phyloP scores from a whole-genome alignment of 805 yeast genomes.

The Candida arabinofermentans region DNA sequence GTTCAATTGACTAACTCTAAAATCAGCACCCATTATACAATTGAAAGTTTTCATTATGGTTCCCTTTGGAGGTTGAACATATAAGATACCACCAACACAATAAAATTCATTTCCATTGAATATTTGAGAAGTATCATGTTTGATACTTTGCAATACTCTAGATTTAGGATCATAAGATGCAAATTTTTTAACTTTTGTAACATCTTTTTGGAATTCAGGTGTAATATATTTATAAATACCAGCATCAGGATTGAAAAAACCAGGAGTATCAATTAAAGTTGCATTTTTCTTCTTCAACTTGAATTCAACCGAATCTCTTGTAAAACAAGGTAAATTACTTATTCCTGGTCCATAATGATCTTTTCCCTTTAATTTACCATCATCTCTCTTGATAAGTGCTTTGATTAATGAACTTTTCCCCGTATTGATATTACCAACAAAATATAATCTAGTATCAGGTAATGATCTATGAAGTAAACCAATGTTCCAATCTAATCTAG shows the following conservation, averaged over 20 bases:
- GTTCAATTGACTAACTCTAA: slow-evolving; percentile 29
- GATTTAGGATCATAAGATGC: slow-evolving; percentile 6
- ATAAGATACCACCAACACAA: slow-evolving; percentile 61
- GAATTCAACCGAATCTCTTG: slow-evolving; percentile 48
- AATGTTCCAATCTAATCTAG: slow-evolving; percentile 53
- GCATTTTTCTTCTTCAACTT: slow-evolving; percentile 25
- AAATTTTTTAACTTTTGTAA: slow-evolving; percentile 5
- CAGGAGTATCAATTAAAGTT: slow-evolving; percentile 43
- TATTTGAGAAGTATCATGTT: slow-evolving; percentile 4
- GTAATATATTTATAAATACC: slow-evolving; percentile 30
- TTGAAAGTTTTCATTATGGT: slow-evolving; percentile 46
- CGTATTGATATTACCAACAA: slow-evolving; percentile 64
- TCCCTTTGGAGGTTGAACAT: slow-evolving; percentile 48
- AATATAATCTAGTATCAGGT: slow-evolving; percentile 37
- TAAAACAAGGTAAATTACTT: slow-evolving; percentile 64
- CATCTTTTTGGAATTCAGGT: slow-evolving; percentile 5
- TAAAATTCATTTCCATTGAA: slow-evolving; percentile 23
- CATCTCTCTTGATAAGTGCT: slow-evolving; percentile 30
- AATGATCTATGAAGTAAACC: no score
- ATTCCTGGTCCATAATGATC: slow-evolving; percentile 40
- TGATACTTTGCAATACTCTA: slow-evolving; percentile 1
- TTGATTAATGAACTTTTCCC: slow-evolving; percentile 66
- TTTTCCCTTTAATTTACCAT: slow-evolving; percentile 21
- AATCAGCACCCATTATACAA: slow-evolving; percentile 39
- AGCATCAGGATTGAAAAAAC: slow-evolving; percentile 30